phyloP scores from a whole-genome alignment of 2,329 filamentous ascomycete genomes.

The Fusarium floridanum region DNA sequence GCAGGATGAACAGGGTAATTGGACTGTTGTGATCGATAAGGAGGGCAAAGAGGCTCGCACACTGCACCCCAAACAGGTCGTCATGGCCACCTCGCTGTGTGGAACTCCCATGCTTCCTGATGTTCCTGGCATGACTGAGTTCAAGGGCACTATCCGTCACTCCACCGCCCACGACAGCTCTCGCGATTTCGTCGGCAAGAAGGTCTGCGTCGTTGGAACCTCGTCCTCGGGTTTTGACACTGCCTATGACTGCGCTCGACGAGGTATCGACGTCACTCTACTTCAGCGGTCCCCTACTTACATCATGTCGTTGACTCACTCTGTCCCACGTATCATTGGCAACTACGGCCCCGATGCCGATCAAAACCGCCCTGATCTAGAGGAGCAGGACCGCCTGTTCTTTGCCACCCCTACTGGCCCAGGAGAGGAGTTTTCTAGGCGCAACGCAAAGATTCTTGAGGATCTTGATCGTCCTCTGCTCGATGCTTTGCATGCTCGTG shows the following conservation, averaged over 20 bases:
- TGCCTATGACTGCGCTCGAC: constrained; percentile 16
- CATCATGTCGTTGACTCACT: constrained; percentile 49
- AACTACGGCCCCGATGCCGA: constrained; percentile 36
- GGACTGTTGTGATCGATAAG: constrained; percentile 63
- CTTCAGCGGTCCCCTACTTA: constrained; percentile 46
- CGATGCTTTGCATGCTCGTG: constrained; percentile 30
- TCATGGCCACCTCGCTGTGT: constrained; percentile 18
- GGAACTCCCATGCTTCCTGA: constrained; percentile 9
- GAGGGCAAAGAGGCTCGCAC: constrained; percentile 25
- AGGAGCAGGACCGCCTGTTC: constrained; percentile 61
- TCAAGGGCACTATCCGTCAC: constrained; percentile 18
- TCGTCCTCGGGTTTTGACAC: constrained; percentile 24
- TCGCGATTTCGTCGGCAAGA: constrained; percentile 17
- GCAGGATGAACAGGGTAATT: constrained; percentile 58
- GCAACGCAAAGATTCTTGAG: constrained; percentile 28
- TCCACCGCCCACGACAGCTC: constrained; percentile 14
- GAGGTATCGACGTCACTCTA: constrained; percentile 23
- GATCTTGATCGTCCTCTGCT: constrained; percentile 23
- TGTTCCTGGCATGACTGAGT: constrained; percentile 12
- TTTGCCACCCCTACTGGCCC: constrained; percentile 69
- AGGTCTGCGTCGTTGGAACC: constrained; percentile 21
- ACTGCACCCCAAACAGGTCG: constrained; percentile 16
- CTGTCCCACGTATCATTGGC: constrained; percentile 45
- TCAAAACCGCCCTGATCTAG: constrained; percentile 65
- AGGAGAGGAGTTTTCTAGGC: constrained; percentile 49